Base-by-base conservation (phyloP, 352 stramenopile genomes). In the Blastocystis sp. region DNA sequence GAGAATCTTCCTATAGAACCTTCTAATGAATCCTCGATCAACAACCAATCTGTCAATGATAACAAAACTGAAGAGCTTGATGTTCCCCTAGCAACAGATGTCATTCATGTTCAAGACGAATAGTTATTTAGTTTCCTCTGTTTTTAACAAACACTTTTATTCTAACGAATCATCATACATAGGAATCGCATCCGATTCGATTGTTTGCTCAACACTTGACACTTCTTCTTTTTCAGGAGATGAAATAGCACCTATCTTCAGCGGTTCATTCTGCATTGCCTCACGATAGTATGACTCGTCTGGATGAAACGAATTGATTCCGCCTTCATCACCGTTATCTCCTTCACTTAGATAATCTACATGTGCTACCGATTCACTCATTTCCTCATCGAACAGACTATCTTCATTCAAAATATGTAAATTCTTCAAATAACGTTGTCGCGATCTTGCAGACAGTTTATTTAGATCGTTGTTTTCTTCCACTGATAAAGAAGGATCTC, bases 341-440 rank as follows among this genome's bases (percentile, higher is more conserved):
- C 43, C 30, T 24, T 85, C 56, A 45, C 73, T 20, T 18, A 68
- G 68, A 68, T 85, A 85, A 13, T 64, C 50, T n/a, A 85, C 73
- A 45, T 85, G 73, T 3, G 73, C 73, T 4, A 69, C 73, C 34
- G 73, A 85, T 2, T 26, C 47, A 26, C 20, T 18, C 18, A 39
- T 37, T 7, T 85, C 53, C 3, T 85, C 73, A 45, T 59, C 55
- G 4, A 85, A 24, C 16, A 45, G 26, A n/a, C 73, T 85, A 45
- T 85, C 73, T 37, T 85, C 73, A 24, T 68, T 69, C 3, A 85
- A 4, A 26, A 85, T 85, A 30, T 66, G 26, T 55, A 85, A 34
- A 47, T 85, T 85, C 50, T 85, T 85, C 45, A 68, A 68, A n/a
- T 85, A 68, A 11, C 73, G 73, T 26, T 68, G 26, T 13, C 73